Evolutionary conservation across 2,329 filamentous ascomycete genomes (phyloP).

Genomic region (Arthrobotrys entomopaga): DNA sequence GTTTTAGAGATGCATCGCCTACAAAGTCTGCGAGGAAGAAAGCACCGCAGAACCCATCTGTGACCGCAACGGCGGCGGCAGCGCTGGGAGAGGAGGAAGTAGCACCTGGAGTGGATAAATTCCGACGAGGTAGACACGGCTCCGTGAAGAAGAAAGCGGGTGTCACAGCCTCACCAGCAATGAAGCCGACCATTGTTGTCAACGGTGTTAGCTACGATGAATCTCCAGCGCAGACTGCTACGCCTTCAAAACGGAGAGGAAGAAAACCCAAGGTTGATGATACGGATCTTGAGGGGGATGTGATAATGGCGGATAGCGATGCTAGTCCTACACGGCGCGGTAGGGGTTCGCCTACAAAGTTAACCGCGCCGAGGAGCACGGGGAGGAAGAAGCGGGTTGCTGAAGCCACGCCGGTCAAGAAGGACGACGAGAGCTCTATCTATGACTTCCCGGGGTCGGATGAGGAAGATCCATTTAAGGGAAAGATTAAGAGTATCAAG

Average conservation of each 20-base stretch:
- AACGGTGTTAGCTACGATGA: constrained; percentile 15
- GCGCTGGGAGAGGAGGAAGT: constrained; percentile 9
- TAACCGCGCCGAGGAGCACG: constrained; percentile 26
- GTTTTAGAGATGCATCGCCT: constrained; percentile 20
- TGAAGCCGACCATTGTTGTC: constrained; percentile 26
- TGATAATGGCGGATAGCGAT: constrained; percentile 54
- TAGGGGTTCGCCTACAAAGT: constrained; percentile 20
- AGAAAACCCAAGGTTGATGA: constrained; percentile 39
- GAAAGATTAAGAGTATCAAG: constrained; percentile 23
- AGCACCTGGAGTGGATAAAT: constrained; percentile 43
- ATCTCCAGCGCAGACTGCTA: background rate
- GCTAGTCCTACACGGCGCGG: constrained; percentile 20
- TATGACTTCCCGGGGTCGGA: constrained; percentile 49
- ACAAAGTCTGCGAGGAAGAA: constrained; percentile 26
- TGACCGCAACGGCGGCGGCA: background rate
- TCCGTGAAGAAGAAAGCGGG: constrained; percentile 24
- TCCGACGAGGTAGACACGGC: constrained; percentile 40
- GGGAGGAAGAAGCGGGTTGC: constrained; percentile 34
- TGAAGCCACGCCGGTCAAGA: constrained; percentile 47
- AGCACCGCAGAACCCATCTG: background rate
- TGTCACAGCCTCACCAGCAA: constrained; percentile 4
- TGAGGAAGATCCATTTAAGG: constrained; percentile 40
- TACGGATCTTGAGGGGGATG: constrained; percentile 54
- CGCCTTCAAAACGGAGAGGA: constrained; percentile 22
- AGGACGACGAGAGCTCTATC: constrained; percentile 46